phyloP scores from a whole-genome alignment of 202 grass and related monocot genomes.

The Zizania palustris region DNA sequence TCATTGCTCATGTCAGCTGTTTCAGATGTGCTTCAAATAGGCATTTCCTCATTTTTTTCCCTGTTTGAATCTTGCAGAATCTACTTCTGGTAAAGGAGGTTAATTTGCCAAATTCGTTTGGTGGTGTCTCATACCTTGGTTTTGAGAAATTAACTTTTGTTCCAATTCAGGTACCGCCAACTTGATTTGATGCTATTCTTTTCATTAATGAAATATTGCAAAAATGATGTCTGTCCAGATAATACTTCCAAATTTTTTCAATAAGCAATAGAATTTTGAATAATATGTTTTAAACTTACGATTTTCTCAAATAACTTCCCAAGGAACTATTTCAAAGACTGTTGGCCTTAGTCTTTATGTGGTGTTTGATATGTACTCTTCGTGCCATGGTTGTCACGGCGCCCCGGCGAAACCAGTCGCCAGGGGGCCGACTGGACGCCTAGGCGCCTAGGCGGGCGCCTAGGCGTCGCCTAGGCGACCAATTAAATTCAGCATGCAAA shows the following conservation, averaged over 20 bases:
- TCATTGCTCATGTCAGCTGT: slow-evolving; percentile 2
- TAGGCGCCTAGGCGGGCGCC: too few species aligned
- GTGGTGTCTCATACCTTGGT: slow-evolving; percentile 79
- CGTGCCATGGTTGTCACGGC: too few species aligned
- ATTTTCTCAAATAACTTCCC: background rate
- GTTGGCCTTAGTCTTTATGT: slow-evolving; percentile 6
- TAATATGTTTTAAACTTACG: background rate
- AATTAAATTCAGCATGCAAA: too few species aligned
- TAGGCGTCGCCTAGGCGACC: too few species aligned
- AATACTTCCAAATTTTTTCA: slow-evolving; percentile 6
- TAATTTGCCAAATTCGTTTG: slow-evolving; percentile 78
- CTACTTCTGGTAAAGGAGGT: slow-evolving; percentile 79
- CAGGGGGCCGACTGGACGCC: too few species aligned
- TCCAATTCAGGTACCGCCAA: slow-evolving; percentile 75
- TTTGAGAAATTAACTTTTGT: slow-evolving; percentile 98
- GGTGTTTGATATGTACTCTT: slow-evolving; percentile 3
- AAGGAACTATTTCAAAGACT: background rate
- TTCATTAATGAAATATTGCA: slow-evolving; percentile 3
- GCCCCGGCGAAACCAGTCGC: too few species aligned
- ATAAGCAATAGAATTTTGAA: slow-evolving; percentile 2
- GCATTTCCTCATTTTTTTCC: slow-evolving; percentile 27
- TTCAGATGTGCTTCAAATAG: slow-evolving; percentile 13
- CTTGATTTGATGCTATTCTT: slow-evolving; percentile 38
- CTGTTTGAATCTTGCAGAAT: slow-evolving; percentile 69
- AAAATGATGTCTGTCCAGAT: background rate